These are phyloP conservation scores for Teratosphaeria gauchensis DNA, from an alignment of 2,329 filamentous ascomycete species.

Conservation along the genomic window DNA sequence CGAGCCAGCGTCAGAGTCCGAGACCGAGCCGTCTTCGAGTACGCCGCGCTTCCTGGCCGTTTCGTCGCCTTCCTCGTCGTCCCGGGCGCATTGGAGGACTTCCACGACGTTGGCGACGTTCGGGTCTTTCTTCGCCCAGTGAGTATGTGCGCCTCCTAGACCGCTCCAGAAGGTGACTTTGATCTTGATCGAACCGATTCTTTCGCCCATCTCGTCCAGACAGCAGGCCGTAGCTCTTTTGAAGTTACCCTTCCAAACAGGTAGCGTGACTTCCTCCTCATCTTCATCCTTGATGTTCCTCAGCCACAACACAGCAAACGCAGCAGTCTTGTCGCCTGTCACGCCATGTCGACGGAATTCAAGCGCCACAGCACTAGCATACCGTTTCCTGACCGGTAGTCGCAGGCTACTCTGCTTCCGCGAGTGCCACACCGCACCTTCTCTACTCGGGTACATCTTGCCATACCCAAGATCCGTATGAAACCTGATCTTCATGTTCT, in stretches of 20 bases:
- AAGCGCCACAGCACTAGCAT: constrained; percentile 46
- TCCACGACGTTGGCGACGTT: constrained; percentile 54
- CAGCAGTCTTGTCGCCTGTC: constrained; percentile 46
- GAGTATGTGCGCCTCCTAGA: constrained; percentile 49
- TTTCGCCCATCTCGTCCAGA: constrained; percentile 45
- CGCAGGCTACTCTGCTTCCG: constrained; percentile 38
- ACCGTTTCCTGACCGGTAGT: constrained; percentile 53
- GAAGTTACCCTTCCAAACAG: constrained; percentile 59
- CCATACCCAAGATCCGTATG: constrained; percentile 47
- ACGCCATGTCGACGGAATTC: constrained; percentile 47
- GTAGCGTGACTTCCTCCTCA: constrained; percentile 46
- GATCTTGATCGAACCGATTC: constrained; percentile 50
- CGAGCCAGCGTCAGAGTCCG: constrained; percentile 9
- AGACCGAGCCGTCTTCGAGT: constrained; percentile 10
- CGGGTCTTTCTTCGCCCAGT: constrained; percentile 44
- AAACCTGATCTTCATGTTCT: constrained; percentile 48
- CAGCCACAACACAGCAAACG: constrained; percentile 59
- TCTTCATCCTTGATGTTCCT: constrained; percentile 61
- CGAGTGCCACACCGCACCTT: constrained; percentile 43
- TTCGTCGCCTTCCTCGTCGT: constrained; percentile 39
- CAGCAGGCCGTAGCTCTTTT: constrained; percentile 43
- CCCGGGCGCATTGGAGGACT: constrained; percentile 51
- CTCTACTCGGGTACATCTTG: constrained; percentile 45
- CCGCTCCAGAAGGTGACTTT: constrained; percentile 53
- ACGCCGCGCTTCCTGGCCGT: constrained; percentile 21